Conservation (phyloP, 23 red algal genomes). For the Gracilaria vermiculophylla region DNA sequence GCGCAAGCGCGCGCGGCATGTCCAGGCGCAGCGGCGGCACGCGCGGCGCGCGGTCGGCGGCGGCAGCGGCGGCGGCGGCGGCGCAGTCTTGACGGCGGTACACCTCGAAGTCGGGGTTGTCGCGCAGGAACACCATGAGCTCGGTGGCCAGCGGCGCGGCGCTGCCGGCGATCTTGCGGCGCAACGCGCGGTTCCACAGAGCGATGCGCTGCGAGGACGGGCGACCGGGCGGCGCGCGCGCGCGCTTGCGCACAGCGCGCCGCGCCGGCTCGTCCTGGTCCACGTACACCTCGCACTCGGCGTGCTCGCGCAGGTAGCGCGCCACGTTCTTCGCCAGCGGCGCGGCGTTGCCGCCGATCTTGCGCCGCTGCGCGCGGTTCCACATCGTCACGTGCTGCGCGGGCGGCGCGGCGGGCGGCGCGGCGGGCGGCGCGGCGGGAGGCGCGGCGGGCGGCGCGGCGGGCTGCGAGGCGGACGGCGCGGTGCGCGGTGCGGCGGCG, state of each 20-base stretch:
- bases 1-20: too few species aligned
- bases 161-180: slow-evolving; percentile 80
- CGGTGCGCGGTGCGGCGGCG: too few species aligned
- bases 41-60: not conserved
- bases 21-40: too few species aligned
- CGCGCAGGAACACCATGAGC: slow-evolving; percentile 49
- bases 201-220: not conserved
- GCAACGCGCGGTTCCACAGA: slow-evolving; percentile 85
- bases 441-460: too few species aligned
- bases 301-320: slow-evolving; percentile 74
- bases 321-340: slow-evolving; percentile 85
- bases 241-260: too few species aligned
- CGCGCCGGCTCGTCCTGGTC: slow-evolving; percentile 54
- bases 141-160: slow-evolving; percentile 84
- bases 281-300: slow-evolving; percentile 88
- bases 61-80: not conserved
- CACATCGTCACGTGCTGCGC: slow-evolving; percentile 86
- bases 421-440: too few species aligned
- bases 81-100: slow-evolving; percentile 66
- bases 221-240: too few species aligned
- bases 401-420: too few species aligned
- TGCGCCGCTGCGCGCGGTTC: slow-evolving; percentile 79
- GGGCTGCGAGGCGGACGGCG: too few species aligned
- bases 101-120: slow-evolving; percentile 83
- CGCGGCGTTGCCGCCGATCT: slow-evolving; percentile 93